Conservation (phyloP, 176 grass and related monocot species). For the Pontederia paniculata region DNA sequence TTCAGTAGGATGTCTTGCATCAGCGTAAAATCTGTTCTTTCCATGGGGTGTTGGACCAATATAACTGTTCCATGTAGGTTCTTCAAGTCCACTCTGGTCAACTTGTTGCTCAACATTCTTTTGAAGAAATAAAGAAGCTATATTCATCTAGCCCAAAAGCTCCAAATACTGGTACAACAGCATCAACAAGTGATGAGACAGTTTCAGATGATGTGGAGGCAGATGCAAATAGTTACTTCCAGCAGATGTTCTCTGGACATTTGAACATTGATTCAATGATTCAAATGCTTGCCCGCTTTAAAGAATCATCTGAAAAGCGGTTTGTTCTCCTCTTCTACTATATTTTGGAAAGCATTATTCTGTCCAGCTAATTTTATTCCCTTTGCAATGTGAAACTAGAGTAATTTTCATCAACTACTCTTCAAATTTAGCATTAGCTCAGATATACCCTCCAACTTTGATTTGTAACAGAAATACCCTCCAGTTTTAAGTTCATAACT, state of each 20-base stretch:
- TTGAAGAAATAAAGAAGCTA: slow-evolving; percentile 72
- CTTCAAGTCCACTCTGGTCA: slow-evolving; percentile 56
- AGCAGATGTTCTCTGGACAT: slow-evolving; percentile 86
- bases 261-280: slow-evolving; percentile 71
- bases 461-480: too few relatives aligned
- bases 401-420: too few relatives aligned
- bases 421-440: too few relatives aligned
- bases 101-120: slow-evolving; percentile 43
- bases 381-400: not conserved
- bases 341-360: slow-evolving; percentile 6
- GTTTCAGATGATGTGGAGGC: slow-evolving; percentile 54
- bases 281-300: slow-evolving; percentile 84
- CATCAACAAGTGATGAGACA: slow-evolving; percentile 30
- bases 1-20: not conserved
- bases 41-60: too few relatives aligned
- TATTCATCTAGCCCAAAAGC: slow-evolving; percentile 40
- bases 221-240: slow-evolving; percentile 73
- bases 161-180: slow-evolving; percentile 28
- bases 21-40: too few relatives aligned
- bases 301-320: slow-evolving; percentile 86
- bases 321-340: slow-evolving; percentile 13
- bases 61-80: slow-evolving; percentile 26
- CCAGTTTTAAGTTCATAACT: too few relatives aligned
- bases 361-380: not conserved
- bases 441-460: too few relatives aligned